Evolutionary conservation across 257 asterid genomes (phyloP).

Genomic region (Nicotiana obtusifolia): DNA sequence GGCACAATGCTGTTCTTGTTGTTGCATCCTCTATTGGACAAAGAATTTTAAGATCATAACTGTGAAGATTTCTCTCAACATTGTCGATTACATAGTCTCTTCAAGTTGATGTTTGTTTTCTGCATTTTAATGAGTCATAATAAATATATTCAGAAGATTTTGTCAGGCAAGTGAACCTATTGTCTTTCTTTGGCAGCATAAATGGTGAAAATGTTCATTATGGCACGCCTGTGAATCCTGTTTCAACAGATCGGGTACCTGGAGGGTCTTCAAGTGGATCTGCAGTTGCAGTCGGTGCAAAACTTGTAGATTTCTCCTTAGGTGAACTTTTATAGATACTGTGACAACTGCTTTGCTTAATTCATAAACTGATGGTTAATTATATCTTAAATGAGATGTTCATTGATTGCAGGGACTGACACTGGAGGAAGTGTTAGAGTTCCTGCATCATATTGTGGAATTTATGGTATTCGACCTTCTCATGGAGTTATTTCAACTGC

Average conservation of each 20-base stretch:
- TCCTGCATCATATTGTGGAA: slow-evolving; percentile 87
- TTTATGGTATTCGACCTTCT: slow-evolving; percentile 84
- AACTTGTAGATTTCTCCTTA: slow-evolving; percentile 69
- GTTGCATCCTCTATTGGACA: too few relatives aligned
- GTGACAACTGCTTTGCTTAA: too few relatives aligned
- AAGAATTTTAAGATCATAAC: too few relatives aligned
- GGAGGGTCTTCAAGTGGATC: slow-evolving; percentile 99
- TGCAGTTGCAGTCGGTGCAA: slow-evolving; percentile 84
- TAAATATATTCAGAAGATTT: too few relatives aligned
- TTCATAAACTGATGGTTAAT: background rate
- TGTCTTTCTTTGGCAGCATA: slow-evolving; percentile 50
- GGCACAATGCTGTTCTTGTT: too few relatives aligned
- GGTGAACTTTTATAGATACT: slow-evolving; percentile 29
- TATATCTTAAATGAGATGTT: slow-evolving; percentile 1
- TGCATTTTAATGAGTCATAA: too few relatives aligned
- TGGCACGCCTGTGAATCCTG: slow-evolving; percentile 81
- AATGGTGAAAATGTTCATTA: slow-evolving; percentile 80
- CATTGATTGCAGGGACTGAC: slow-evolving; percentile 58
- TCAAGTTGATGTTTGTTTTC: too few relatives aligned
- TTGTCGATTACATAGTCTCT: too few relatives aligned
- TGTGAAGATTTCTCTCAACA: too few relatives aligned
- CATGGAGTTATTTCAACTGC: slow-evolving; percentile 63
- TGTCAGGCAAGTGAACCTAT: too few relatives aligned
- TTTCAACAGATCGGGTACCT: slow-evolving; percentile 79
- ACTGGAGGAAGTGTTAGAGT: slow-evolving; percentile 95